A percentile compares a stretch with the other conserved stretches of the same genome.
phyloP scores from a whole-genome alignment of 768 basidiomycete genomes.

The Heimioporus sp. region DNA sequence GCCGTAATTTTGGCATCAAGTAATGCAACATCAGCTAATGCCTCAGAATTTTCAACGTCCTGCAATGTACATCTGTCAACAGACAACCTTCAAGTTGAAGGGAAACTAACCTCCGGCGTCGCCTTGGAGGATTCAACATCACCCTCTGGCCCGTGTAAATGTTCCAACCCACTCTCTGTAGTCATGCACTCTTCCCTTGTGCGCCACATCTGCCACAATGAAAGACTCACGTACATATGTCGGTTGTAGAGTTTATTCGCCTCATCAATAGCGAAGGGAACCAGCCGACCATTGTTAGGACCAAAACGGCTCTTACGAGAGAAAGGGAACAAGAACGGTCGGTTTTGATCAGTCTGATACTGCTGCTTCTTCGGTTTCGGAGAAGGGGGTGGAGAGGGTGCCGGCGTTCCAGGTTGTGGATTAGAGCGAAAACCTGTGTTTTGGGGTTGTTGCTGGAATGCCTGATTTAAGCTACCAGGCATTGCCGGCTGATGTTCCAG shows the following conservation, averaged over 20 bases:
- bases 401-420: slow-evolving; percentile 83
- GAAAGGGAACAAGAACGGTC: slow-evolving; percentile 96
- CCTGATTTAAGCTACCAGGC: slow-evolving; percentile 32
- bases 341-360: slow-evolving; percentile 93
- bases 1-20: slow-evolving; percentile 76
- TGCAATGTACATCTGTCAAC: slow-evolving; percentile 18
- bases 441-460: slow-evolving; percentile 35
- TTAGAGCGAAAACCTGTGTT: slow-evolving; percentile 31
- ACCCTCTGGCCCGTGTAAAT: slow-evolving; percentile 66
- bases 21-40: slow-evolving; percentile 68
- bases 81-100: not conserved
- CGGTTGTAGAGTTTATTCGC: slow-evolving; percentile 87
- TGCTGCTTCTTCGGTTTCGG: slow-evolving; percentile 98
- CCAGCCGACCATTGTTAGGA: slow-evolving; percentile 57
- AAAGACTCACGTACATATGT: slow-evolving; percentile 88
- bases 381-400: slow-evolving; percentile 80
- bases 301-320: slow-evolving; percentile 57
- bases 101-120: slow-evolving; percentile 36
- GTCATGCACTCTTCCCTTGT: slow-evolving; percentile 95
- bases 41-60: slow-evolving; percentile 61
- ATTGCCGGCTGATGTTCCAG: slow-evolving; percentile 49
- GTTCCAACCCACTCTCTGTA: slow-evolving; percentile 87
- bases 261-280: slow-evolving; percentile 95
- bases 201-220: slow-evolving; percentile 92
- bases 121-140: slow-evolving; percentile 53